phyloP scores from a whole-genome alignment of 768 basidiomycete genomes.

The Solioccasus polychromus region DNA sequence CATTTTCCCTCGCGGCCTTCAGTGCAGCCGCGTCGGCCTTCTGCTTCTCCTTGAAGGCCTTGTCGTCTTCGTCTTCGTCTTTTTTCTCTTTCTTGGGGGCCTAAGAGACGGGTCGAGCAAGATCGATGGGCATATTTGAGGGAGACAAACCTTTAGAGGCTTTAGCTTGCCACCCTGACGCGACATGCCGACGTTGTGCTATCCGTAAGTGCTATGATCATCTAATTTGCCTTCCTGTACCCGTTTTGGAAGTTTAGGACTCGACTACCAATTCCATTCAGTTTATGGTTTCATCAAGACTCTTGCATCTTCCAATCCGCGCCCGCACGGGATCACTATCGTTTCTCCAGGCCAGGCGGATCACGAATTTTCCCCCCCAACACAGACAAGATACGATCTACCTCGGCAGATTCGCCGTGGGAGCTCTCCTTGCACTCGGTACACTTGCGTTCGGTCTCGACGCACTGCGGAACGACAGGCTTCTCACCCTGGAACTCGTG shows the following conservation, averaged over 20 bases:
- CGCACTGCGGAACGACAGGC: constrained; percentile 5
- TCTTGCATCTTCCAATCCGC: background rate
- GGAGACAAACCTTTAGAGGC: constrained; percentile 68
- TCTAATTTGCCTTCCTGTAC: no score
- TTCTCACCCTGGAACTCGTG: background rate
- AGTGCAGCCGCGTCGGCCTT: constrained; percentile 71
- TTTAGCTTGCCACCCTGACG: constrained; percentile 86
- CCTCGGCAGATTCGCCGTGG: constrained; percentile 12
- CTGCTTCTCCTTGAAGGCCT: constrained; percentile 72
- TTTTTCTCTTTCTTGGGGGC: constrained; percentile 81
- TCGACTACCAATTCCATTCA: no score
- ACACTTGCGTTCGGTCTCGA: constrained; percentile 19
- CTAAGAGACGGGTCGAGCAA: constrained; percentile 34
- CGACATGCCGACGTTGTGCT: constrained; percentile 26
- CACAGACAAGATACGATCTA: constrained; percentile 7
- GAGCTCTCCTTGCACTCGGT: constrained; percentile 21
- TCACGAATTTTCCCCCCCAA: background rate
- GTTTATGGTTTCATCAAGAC: background rate
- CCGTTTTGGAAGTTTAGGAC: constrained; percentile 3
- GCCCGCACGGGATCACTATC: background rate
- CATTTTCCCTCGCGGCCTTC: constrained; percentile 72
- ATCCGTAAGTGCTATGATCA: no score
- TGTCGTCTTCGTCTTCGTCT: constrained; percentile 67
- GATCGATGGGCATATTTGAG: background rate
- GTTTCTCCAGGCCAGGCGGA: constrained; percentile 2